These are phyloP conservation scores for Exophiala mesophila DNA, from an alignment of 2,329 filamentous ascomycete genomes.

Conservation along the genomic window DNA sequence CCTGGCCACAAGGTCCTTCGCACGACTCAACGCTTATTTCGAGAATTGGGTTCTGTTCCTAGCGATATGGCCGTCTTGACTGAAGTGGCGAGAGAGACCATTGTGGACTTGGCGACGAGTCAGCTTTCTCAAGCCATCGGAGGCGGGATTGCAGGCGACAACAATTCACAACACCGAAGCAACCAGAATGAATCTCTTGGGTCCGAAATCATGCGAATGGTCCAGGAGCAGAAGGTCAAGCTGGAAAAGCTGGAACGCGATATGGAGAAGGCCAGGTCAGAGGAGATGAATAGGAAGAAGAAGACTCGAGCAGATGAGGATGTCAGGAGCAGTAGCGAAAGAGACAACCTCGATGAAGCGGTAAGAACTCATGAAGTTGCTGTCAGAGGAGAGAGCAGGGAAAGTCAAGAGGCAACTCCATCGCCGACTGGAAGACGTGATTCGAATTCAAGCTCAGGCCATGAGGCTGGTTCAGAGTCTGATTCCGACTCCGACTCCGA, in stretches of 20 bases:
- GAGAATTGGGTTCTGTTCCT: constrained; percentile 8
- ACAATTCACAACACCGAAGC: background rate
- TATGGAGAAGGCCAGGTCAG: background rate
- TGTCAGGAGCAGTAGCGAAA: background rate
- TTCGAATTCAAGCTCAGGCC: no score
- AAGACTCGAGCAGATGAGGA: background rate
- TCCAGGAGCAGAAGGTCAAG: constrained; percentile 14
- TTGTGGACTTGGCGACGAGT: constrained; percentile 17
- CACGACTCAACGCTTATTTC: constrained; percentile 6
- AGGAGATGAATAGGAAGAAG: background rate
- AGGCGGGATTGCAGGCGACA: background rate
- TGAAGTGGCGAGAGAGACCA: constrained; percentile 13
- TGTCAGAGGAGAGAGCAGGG: no score
- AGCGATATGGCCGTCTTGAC: constrained; percentile 15
- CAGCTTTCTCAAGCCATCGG: constrained; percentile 11
- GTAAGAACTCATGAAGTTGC: no score
- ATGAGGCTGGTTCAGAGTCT: no score
- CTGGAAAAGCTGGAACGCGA: constrained; percentile 4
- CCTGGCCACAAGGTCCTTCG: constrained; percentile 9
- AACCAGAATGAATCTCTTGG: constrained; percentile 6
- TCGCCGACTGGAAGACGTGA: no score
- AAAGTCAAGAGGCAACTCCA: no score
- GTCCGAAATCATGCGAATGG: constrained; percentile 14
- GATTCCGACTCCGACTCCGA: no score
- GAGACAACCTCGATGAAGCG: no score